A percentile compares a stretch with the other conserved stretches of the same genome.
Evolutionary conservation across 1,284 basidiomycete genomes (phyloP).

Genomic region (Pascua sp.): DNA sequence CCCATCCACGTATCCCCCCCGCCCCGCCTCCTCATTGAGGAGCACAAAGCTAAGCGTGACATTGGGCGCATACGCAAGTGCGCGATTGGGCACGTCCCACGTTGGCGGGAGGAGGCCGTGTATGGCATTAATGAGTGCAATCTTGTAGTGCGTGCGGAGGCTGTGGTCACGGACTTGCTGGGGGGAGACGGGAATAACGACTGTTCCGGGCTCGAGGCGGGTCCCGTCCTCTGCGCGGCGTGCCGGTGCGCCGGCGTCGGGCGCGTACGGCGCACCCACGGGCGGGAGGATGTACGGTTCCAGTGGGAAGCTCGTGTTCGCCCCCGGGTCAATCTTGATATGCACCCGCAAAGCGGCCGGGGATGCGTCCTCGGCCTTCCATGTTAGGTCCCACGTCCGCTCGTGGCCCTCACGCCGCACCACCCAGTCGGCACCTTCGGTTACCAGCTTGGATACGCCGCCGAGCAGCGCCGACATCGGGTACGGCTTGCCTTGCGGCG

Average conservation of each 20-base stretch:
- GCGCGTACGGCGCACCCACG: slow-evolving; percentile 6
- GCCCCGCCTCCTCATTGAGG: slow-evolving; percentile 77
- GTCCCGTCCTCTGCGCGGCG: no score
- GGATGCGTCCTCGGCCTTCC: slow-evolving; percentile 7
- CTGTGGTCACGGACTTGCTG: slow-evolving; percentile 25
- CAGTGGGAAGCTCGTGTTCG: slow-evolving; percentile 34
- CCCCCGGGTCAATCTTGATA: slow-evolving; percentile 20
- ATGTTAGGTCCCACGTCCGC: slow-evolving; percentile 28
- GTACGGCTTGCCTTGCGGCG: slow-evolving; percentile 26
- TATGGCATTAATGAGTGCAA: slow-evolving; percentile 55
- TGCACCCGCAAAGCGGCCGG: slow-evolving; percentile 26
- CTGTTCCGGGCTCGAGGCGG: slow-evolving; percentile 19
- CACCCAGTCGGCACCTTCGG: slow-evolving; percentile 34
- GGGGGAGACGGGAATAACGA: slow-evolving; percentile 39
- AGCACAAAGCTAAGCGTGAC: slow-evolving; percentile 60
- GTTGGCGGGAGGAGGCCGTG: slow-evolving; percentile 52
- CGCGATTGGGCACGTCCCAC: slow-evolving; percentile 39
- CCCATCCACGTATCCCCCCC: slow-evolving; percentile 59
- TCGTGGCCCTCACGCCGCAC: slow-evolving; percentile 20
- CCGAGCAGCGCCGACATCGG: slow-evolving; percentile 21
- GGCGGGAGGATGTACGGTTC: slow-evolving; percentile 38
- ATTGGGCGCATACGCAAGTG: slow-evolving; percentile 63
- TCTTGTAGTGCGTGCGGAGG: slow-evolving; percentile 35
- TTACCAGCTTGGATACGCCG: slow-evolving; percentile 24
- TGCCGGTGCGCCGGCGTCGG: neutral